These are phyloP conservation scores for Platismatia glauca DNA, from an alignment of 495 filamentous ascomycete species.

Conservation along the genomic window DNA sequence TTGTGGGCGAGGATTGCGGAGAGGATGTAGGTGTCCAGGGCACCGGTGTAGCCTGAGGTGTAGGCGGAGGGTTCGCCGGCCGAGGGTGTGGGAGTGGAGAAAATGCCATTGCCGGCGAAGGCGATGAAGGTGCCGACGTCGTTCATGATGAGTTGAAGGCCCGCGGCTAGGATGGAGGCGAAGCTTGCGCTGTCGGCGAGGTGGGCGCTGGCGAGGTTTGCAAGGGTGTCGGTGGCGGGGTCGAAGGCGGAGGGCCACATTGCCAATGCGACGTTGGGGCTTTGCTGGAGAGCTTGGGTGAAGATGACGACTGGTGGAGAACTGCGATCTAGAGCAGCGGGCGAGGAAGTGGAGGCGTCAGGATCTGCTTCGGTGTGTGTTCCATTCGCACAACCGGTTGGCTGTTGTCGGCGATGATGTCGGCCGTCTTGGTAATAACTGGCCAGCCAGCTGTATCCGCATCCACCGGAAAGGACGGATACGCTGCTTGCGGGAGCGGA, in stretches of 20 bases:
- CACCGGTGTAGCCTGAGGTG: neutral
- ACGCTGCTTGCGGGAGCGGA: neutral
- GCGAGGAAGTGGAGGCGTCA: neutral
- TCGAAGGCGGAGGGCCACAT: neutral
- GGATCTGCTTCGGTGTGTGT: neutral
- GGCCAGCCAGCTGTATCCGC: neutral
- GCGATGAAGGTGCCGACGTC: neutral
- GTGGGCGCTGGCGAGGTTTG: neutral
- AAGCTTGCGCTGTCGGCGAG: neutral
- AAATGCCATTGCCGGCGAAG: neutral
- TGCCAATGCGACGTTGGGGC: neutral
- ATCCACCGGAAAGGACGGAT: neutral
- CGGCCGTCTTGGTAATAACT: neutral
- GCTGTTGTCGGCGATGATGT: neutral
- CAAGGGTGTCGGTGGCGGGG: neutral
- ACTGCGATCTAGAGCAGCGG: neutral
- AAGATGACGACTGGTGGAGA: neutral
- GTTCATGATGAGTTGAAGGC: neutral
- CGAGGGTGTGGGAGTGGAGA: neutral
- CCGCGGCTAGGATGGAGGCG: neutral
- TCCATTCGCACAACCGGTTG: neutral
- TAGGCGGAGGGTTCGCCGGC: neutral
- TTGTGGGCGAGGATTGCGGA: neutral
- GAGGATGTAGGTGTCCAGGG: neutral
- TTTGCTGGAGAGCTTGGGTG: neutral